phyloP scores from a whole-genome alignment of 2,329 filamentous ascomycete genomes.

The Fonsecaea pedrosoi region DNA sequence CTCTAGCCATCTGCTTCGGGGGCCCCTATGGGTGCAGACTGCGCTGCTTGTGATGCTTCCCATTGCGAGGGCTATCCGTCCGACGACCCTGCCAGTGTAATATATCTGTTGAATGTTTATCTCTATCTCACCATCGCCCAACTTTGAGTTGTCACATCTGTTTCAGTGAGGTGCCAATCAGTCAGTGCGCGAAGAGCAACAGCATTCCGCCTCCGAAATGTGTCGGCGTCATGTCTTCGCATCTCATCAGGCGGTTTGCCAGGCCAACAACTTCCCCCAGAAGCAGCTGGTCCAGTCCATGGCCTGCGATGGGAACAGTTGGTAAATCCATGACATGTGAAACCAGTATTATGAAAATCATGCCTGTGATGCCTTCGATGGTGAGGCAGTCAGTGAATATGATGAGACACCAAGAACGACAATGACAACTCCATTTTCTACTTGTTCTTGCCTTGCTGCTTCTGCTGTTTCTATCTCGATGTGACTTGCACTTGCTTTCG shows the following conservation, averaged over 20 bases:
- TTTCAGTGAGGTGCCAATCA: constrained; percentile 41
- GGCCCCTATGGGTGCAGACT: background rate
- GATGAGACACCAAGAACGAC: background rate
- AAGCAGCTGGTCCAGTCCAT: constrained; percentile 17
- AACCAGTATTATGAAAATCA: constrained; percentile 7
- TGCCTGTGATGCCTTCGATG: background rate
- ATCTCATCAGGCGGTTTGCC: constrained; percentile 28
- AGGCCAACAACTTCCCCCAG: constrained; percentile 24
- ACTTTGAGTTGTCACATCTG: constrained; percentile 41
- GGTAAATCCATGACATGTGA: constrained; percentile 29
- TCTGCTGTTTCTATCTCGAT: background rate
- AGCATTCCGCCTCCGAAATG: constrained; percentile 28
- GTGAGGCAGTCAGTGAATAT: background rate
- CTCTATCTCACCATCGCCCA: constrained; percentile 31
- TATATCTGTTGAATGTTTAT: background rate
- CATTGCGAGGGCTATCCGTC: background rate
- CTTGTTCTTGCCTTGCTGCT: background rate
- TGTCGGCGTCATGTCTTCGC: constrained; percentile 35
- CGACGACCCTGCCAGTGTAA: background rate
- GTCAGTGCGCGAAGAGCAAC: constrained; percentile 41
- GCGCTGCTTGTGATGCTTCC: background rate
- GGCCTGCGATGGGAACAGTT: constrained; percentile 31
- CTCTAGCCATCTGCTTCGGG: constrained; percentile 13
- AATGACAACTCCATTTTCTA: background rate
- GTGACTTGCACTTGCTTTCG: background rate